Evolutionary conservation across 2,329 filamentous ascomycete genomes (phyloP), one percentile per base, ranked within the genome.

Genomic region (Nigrospora oryzae): DNA sequence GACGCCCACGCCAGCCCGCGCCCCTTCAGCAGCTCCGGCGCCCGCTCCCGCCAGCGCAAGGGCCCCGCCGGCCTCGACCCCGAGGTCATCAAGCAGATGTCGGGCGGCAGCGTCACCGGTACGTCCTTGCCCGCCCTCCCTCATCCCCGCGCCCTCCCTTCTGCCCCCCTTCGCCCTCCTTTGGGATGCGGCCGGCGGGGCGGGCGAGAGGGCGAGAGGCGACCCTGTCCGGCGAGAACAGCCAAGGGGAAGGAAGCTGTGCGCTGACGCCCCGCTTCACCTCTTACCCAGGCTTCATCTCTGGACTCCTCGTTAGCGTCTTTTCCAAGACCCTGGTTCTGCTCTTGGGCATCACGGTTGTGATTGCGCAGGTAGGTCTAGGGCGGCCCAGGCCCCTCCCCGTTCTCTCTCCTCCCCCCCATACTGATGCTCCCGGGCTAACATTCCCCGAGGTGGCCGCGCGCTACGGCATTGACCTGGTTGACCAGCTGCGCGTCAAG

Each of bases 241-340:
- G 23, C 5, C 23, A 28, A 28, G 10, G 8, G 7, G 23, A 7
- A 10, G 23, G 23, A 10, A 28, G 10, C 23, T 10, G 23, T 28
- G 5, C 10, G 23, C 23, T 28, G 10, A 28, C 23, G 23, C 23
- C 23, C 23, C 23, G 34, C 34, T 19, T 38, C 48, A 13, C 38
- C 16, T 11, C 12, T 4, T 14, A 10, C 34, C 3, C 40, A 83
- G 81, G 83, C 15, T 77, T 86, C 45, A 54, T 75, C n/a, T 64
- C 74, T 3, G 84, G 84, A 1, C 55, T 90, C 31, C 65, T 83
- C 0, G 72, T 89, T 23, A 80, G 81, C 47, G 68, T 84, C 14
- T 88, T 90, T 61, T 88, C 83, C 10, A 79, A 79, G 57, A 79
- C 83, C 1, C 66, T 90, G 40, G 82, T 84, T 1, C 56, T 89